These are phyloP conservation scores for Piromyces finnis DNA, from an alignment of 192 early-diverging fungal genomes.

Conservation along the genomic window DNA sequence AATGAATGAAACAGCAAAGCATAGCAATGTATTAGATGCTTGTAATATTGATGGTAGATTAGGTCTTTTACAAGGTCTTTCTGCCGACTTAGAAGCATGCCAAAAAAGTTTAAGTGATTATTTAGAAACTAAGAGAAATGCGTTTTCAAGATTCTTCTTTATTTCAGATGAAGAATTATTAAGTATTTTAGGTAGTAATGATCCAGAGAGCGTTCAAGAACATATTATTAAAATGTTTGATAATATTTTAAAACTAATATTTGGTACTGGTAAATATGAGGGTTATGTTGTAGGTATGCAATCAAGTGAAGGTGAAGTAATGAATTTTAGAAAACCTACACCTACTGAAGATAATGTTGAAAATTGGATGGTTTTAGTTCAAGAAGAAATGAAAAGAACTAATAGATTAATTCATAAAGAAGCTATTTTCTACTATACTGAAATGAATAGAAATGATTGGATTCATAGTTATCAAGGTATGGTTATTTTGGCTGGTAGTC, in stretches of 20 bases:
- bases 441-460: constrained; percentile 33
- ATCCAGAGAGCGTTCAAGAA: constrained; percentile 14
- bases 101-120: background rate
- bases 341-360: constrained; percentile 20
- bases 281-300: background rate
- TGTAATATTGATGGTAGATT: background rate
- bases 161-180: background rate
- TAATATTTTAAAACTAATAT: constrained; percentile 31
- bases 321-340: constrained; percentile 19
- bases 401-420: constrained; percentile 42
- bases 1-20: background rate
- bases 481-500: constrained; percentile 35
- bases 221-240: constrained; percentile 51
- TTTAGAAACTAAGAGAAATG: background rate
- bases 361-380: constrained; percentile 40
- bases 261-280: constrained; percentile 41
- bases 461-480: constrained; percentile 33
- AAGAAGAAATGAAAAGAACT: constrained; percentile 36
- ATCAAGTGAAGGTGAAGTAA: background rate
- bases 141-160: background rate
- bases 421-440: constrained; percentile 33
- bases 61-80: background rate
- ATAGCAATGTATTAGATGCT: background rate
- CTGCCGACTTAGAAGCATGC: background rate
- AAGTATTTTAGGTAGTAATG: background rate